Evolutionary conservation across 306 rosid genomes (phyloP).

Genomic region (Sicyos baderoa): DNA sequence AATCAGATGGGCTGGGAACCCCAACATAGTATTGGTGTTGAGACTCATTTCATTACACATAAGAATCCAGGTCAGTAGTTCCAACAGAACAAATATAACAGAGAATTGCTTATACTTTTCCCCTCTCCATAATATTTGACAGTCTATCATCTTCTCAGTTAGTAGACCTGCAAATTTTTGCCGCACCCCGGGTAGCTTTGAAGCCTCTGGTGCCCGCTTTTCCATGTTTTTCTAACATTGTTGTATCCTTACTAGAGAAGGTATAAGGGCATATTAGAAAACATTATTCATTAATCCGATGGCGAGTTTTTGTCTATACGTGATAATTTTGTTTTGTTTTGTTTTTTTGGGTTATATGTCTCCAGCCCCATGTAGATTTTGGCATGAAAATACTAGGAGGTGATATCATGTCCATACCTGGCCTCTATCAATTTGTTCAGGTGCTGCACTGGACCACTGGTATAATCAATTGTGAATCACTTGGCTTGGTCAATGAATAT

Average conservation of each 20-base stretch:
- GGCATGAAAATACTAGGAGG: conserved; percentile 79
- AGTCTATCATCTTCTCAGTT: conserved; percentile 48
- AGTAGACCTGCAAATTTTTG: conserved; percentile 75
- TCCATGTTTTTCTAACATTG: conserved; percentile 75
- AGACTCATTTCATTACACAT: conserved; percentile 44
- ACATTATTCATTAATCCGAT: background rate
- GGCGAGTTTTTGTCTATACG: background rate
- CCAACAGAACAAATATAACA: conserved; percentile 16
- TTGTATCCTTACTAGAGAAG: conserved; percentile 82
- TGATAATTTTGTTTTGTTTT: background rate
- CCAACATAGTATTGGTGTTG: conserved; percentile 53
- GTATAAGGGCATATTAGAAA: conserved; percentile 28
- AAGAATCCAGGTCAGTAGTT: conserved; percentile 51
- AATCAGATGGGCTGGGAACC: conserved; percentile 88
- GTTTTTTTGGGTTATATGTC: conserved; percentile 6
- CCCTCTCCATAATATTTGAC: conserved; percentile 21
- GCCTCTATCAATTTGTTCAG: conserved; percentile 80
- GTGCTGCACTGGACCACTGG: conserved; percentile 39
- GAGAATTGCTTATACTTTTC: conserved; percentile 18
- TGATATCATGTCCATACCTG: conserved; percentile 87
- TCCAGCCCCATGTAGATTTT: conserved; percentile 89
- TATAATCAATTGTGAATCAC: conserved; percentile 24
- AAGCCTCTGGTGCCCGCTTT: conserved; percentile 80
- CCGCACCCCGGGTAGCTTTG: conserved; percentile 46
- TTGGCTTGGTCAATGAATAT: conserved; percentile 19